Percentiles rank a stretch among this genome's conserved stretches.
Conservation (phyloP, 2,329 filamentous ascomycete genomes). For the Shiraia bambusicola region DNA sequence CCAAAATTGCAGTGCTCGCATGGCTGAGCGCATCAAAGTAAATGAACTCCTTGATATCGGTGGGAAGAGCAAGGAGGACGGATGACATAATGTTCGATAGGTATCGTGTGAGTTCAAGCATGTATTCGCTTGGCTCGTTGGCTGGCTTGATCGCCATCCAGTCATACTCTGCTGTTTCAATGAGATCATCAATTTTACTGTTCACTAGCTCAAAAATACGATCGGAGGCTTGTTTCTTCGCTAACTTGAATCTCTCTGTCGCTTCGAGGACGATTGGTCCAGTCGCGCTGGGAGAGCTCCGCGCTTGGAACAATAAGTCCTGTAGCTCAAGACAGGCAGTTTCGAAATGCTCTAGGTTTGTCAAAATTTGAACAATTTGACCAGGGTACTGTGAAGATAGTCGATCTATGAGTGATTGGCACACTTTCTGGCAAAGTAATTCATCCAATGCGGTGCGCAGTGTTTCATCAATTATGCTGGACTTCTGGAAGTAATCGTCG, state of each 20-base stretch:
- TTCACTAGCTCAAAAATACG: constrained; percentile 98
- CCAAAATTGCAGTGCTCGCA: constrained; percentile 80
- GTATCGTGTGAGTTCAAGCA: constrained; percentile 91
- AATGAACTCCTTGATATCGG: constrained; percentile 95
- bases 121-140: constrained; percentile 83
- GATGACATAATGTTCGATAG: constrained; percentile 96
- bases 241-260: constrained; percentile 80
- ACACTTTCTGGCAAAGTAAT: constrained; percentile 89
- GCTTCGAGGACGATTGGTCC: constrained; percentile 78
- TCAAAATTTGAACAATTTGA: constrained; percentile 97
- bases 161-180: constrained; percentile 96
- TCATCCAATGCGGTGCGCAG: constrained; percentile 87
- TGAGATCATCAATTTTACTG: constrained; percentile 95
- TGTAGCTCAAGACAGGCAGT: constrained; percentile 89
- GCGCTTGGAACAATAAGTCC: constrained; percentile 77
- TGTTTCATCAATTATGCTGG: constrained; percentile 86
- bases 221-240: constrained; percentile 96
- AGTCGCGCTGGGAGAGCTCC: constrained; percentile 77
- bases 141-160: constrained; percentile 69
- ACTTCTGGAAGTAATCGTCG: constrained; percentile 92
- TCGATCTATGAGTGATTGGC: constrained; percentile 82
- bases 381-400: constrained; percentile 91
- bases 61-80: constrained; percentile 86
- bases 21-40: constrained; percentile 96
- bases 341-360: constrained; percentile 96